phyloP scores from a whole-genome alignment of 1,284 basidiomycete species.

The Lentinus polychrous region DNA sequence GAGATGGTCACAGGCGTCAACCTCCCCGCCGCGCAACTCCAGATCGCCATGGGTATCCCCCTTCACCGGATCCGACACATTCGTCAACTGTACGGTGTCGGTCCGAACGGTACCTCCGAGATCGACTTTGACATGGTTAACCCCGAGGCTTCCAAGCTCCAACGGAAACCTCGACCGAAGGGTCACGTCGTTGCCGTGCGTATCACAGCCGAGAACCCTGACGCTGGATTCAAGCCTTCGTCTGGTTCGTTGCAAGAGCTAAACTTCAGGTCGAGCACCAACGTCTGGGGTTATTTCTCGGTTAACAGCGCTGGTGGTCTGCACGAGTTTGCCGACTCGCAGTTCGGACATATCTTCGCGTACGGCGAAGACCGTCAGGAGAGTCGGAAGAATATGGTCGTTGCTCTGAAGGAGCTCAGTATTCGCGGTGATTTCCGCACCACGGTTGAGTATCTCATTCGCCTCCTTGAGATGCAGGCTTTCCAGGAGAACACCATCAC shows the following conservation, averaged over 20 bases:
- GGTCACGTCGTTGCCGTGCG: constrained; percentile 99
- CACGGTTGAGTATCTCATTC: constrained; percentile 98
- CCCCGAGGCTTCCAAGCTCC: constrained; percentile 80
- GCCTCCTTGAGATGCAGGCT: constrained; percentile 92
- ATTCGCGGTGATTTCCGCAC: constrained; percentile 99
- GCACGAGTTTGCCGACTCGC: constrained; percentile 97
- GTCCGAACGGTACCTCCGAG: constrained; percentile 79
- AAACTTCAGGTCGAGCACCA: constrained; percentile 98
- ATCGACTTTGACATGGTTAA: constrained; percentile 96
- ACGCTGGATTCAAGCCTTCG: constrained; percentile 99
- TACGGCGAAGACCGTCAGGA: constrained; percentile 96
- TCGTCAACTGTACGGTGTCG: constrained; percentile 92
- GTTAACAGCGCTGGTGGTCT: constrained; percentile 93
- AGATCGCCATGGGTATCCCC: constrained; percentile 98
- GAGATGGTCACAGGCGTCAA: constrained; percentile 99
- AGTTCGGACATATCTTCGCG: constrained; percentile 99
- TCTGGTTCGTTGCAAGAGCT: constrained; percentile 96
- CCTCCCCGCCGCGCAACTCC: constrained; percentile 94
- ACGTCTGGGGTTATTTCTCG: constrained; percentile 99
- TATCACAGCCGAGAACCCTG: constrained; percentile 99
- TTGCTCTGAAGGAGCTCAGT: constrained; percentile 96
- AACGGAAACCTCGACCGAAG: constrained; percentile 94
- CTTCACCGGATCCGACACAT: constrained; percentile 96
- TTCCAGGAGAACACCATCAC: constrained; percentile 98
- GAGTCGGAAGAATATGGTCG: constrained; percentile 98